These are phyloP conservation scores for Ustilago shanxiensis DNA, from an alignment of 1,284 basidiomycete species.

Conservation along the genomic window DNA sequence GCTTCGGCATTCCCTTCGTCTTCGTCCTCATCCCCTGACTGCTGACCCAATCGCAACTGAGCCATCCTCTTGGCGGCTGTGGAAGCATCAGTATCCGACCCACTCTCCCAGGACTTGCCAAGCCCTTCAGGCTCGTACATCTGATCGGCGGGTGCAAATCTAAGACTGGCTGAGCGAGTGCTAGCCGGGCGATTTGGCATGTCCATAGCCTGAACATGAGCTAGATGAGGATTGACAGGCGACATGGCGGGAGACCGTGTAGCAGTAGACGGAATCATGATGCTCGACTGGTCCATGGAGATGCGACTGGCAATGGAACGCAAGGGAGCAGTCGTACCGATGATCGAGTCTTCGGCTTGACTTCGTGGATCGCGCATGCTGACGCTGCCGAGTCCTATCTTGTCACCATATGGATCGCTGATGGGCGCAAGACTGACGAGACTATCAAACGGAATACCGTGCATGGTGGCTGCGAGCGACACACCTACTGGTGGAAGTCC, in stretches of 20 bases:
- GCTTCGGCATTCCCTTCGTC: slow-evolving; percentile 9
- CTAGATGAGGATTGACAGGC: slow-evolving; percentile 34
- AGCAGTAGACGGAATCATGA: slow-evolving; percentile 31
- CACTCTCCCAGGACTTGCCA: slow-evolving; percentile 35
- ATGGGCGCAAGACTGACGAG: slow-evolving; percentile 83
- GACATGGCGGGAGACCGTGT: slow-evolving; percentile 31
- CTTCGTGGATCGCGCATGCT: slow-evolving; percentile 51
- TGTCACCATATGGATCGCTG: slow-evolving; percentile 77
- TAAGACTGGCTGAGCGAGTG: slow-evolving; percentile 51
- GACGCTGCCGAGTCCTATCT: slow-evolving; percentile 55
- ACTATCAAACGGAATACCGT: slow-evolving; percentile 83
- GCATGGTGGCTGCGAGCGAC: slow-evolving; percentile 69
- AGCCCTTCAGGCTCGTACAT: slow-evolving; percentile 34
- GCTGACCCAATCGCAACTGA: slow-evolving; percentile 17
- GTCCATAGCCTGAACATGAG: slow-evolving; percentile 39
- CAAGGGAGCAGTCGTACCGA: slow-evolving; percentile 25
- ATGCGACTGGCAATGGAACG: slow-evolving; percentile 44
- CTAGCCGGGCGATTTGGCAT: slow-evolving; percentile 36
- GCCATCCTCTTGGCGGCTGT: slow-evolving; percentile 20
- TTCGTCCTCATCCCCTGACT: not conserved
- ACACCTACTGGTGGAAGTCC: slow-evolving; percentile 33
- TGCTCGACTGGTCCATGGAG: slow-evolving; percentile 45
- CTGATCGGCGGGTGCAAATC: slow-evolving; percentile 51
- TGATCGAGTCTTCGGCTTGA: slow-evolving; percentile 33
- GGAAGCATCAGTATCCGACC: slow-evolving; percentile 21